A percentile compares a stretch with the other conserved stretches of the same genome.
phyloP scores from a whole-genome alignment of 2,329 filamentous ascomycete genomes.

The Leptodontidium sp. region DNA sequence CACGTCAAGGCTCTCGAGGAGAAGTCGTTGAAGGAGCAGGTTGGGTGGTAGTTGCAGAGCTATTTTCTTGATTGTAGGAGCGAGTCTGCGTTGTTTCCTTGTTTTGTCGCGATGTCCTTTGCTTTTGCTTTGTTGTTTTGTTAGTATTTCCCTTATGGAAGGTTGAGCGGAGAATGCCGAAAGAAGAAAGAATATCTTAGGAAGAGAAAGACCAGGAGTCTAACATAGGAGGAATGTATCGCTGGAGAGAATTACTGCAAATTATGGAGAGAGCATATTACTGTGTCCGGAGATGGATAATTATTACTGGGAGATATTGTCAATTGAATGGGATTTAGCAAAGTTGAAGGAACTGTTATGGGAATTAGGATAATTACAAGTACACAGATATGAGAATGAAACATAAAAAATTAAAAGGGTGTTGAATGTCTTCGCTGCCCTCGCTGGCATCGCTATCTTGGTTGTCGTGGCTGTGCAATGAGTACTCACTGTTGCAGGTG shows the following conservation, averaged over 20 bases:
- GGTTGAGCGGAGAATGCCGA: too few species aligned
- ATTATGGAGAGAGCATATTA: conserved; percentile 10
- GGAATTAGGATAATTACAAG: conserved; percentile 3
- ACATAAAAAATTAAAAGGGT: conserved; percentile 5
- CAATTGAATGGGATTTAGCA: neutral
- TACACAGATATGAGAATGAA: conserved; percentile 14
- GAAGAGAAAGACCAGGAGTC: conserved; percentile 3
- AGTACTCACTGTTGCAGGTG: too few species aligned
- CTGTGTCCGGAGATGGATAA: neutral
- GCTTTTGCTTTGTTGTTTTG: neutral
- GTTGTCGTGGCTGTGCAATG: too few species aligned
- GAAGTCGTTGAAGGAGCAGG: conserved; percentile 19
- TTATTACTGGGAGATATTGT: neutral
- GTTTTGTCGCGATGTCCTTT: neutral
- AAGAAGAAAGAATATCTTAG: conserved; percentile 11
- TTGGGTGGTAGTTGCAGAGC: conserved; percentile 24
- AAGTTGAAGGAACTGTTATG: neutral
- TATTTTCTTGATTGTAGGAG: conserved; percentile 7
- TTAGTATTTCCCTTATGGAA: neutral
- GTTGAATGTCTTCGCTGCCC: too few species aligned
- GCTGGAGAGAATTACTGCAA: conserved; percentile 4
- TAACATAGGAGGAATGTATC: neutral
- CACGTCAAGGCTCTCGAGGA: conserved; percentile 36
- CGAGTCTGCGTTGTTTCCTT: neutral
- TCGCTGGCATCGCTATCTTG: too few species aligned